These are phyloP conservation scores for Apophysomyces elegans DNA, from an alignment of 371 early-diverging fungal genomes.

Conservation along the genomic window DNA sequence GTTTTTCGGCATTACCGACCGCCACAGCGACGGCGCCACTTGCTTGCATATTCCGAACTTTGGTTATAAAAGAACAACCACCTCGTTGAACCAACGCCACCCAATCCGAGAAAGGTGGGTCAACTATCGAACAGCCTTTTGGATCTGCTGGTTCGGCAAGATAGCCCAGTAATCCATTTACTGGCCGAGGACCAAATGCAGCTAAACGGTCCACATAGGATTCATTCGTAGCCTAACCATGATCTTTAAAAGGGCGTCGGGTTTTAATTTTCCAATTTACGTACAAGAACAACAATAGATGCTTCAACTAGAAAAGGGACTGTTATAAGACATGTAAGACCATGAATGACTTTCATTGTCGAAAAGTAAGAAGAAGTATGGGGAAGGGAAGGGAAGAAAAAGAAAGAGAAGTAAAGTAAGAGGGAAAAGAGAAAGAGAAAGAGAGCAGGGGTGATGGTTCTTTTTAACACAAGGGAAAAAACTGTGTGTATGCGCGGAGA, in stretches of 20 bases:
- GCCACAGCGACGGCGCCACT: constrained; percentile 87
- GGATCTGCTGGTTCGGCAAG: constrained; percentile 44
- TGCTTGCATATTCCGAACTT: constrained; percentile 85
- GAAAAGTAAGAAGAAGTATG: constrained; percentile 12
- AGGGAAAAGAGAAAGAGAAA: constrained; percentile 7
- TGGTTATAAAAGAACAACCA: constrained; percentile 83
- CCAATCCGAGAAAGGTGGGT: constrained; percentile 60
- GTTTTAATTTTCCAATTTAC: background rate
- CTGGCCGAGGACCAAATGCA: constrained; percentile 63
- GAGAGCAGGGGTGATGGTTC: constrained; percentile 3
- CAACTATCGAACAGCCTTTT: constrained; percentile 36
- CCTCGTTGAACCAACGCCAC: constrained; percentile 85
- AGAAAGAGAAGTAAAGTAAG: too few relatives aligned
- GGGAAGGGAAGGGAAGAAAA: constrained; percentile 18
- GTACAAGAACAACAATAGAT: background rate
- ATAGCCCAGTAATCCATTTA: constrained; percentile 52
- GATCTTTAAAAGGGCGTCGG: background rate
- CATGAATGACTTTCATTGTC: background rate
- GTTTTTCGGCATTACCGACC: constrained; percentile 78
- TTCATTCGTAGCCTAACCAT: constrained; percentile 53
- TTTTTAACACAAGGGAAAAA: constrained; percentile 8
- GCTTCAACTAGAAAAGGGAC: background rate
- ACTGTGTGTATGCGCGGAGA: constrained; percentile 10
- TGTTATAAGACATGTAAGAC: background rate
- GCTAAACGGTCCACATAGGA: constrained; percentile 58